Evolutionary conservation across 1,284 basidiomycete genomes (phyloP).

Genomic region (Ustilago trichophora): DNA sequence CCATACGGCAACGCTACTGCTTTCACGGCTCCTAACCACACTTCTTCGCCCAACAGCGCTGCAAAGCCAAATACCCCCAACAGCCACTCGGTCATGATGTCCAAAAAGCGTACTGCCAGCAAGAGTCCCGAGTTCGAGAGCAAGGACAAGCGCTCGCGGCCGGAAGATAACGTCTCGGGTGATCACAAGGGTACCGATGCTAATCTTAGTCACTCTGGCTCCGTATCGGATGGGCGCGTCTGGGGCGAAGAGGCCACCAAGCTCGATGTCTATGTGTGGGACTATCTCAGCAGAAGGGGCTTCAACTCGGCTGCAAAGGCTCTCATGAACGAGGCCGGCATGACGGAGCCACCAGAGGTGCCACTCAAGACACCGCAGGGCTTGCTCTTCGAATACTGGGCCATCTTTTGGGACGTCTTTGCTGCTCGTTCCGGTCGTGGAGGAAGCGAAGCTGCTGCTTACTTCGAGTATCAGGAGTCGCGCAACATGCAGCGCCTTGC

Average conservation of each 20-base stretch:
- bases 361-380: slow-evolving; percentile 61
- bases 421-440: slow-evolving; percentile 57
- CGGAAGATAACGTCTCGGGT: slow-evolving; percentile 25
- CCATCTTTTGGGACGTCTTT: slow-evolving; percentile 66
- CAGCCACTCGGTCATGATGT: slow-evolving; percentile 34
- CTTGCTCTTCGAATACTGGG: slow-evolving; percentile 65
- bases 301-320: slow-evolving; percentile 56
- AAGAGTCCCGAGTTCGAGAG: slow-evolving; percentile 49
- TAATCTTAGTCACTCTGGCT: slow-evolving; percentile 32
- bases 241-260: slow-evolving; percentile 62
- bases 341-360: slow-evolving; percentile 61
- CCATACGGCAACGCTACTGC: slow-evolving; percentile 45
- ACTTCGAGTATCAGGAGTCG: slow-evolving; percentile 57
- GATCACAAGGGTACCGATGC: slow-evolving; percentile 14
- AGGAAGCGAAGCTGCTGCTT: slow-evolving; percentile 52
- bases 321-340: slow-evolving; percentile 56
- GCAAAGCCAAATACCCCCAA: slow-evolving; percentile 43
- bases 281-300: slow-evolving; percentile 62
- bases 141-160: slow-evolving; percentile 54
- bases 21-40: slow-evolving; percentile 29
- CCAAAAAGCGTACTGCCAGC: slow-evolving; percentile 51
- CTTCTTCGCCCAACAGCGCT: slow-evolving; percentile 39
- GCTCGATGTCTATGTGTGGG: slow-evolving; percentile 66
- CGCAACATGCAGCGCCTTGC: slow-evolving; percentile 50
- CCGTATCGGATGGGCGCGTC: slow-evolving; percentile 32